These are phyloP conservation scores for Calonectria naviculata DNA, from an alignment of 2,329 filamentous ascomycete genomes.

Conservation along the genomic window DNA sequence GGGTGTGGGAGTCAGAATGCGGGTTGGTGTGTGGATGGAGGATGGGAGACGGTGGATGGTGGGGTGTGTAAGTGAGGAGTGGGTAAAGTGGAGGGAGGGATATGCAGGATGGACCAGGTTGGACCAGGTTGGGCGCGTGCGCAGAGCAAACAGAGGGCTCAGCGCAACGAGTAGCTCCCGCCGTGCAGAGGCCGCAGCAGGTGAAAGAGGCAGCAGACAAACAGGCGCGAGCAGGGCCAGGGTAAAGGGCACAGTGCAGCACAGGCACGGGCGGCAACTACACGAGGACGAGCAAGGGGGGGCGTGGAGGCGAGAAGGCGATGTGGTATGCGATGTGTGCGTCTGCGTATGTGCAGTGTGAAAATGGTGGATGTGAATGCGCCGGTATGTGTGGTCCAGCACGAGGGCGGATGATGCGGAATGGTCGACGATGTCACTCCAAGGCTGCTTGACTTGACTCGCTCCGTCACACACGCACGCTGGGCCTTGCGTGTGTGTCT, in stretches of 20 bases:
- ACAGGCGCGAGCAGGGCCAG: constrained; percentile 34
- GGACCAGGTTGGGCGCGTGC: constrained; percentile 39
- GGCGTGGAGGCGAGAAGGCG: constrained; percentile 21
- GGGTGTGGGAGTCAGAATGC: constrained; percentile 36
- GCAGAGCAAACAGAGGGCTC: constrained; percentile 24
- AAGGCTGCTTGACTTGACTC: not conserved
- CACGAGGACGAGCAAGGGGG: constrained; percentile 31
- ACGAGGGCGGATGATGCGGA: constrained; percentile 32
- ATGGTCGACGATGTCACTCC: constrained; percentile 36
- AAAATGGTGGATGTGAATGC: constrained; percentile 36
- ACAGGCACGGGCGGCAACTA: constrained; percentile 30
- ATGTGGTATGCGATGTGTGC: constrained; percentile 14
- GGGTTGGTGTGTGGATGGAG: constrained; percentile 15
- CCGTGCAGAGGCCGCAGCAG: constrained; percentile 10
- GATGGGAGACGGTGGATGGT: constrained; percentile 26
- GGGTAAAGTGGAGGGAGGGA: constrained; percentile 28
- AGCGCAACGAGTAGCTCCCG: constrained; percentile 23
- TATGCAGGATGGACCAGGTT: constrained; percentile 37
- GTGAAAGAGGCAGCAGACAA: constrained; percentile 24
- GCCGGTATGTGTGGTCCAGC: constrained; percentile 16
- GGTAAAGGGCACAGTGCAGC: not conserved
- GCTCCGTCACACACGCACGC: constrained; percentile 23
- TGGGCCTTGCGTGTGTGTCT: not conserved
- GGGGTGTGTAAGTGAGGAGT: constrained; percentile 32
- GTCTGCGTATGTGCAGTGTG: constrained; percentile 9